phyloP scores from a whole-genome alignment of 2,329 filamentous ascomycete species.

The Xylaria sp. region DNA sequence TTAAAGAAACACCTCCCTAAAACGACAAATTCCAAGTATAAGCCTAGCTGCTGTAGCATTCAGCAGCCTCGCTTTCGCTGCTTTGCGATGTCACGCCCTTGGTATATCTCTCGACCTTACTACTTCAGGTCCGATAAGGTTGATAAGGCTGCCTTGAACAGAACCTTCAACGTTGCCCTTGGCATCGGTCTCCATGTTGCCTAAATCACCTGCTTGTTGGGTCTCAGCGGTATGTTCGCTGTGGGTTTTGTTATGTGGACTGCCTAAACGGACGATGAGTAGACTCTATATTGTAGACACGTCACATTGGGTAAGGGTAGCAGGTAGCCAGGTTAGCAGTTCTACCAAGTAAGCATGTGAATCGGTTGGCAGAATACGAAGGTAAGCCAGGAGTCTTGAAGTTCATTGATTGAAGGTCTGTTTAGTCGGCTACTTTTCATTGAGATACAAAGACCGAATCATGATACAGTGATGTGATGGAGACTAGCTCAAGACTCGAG shows the following conservation, averaged over 20 bases:
- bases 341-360: background rate
- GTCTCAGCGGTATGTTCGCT: slow-evolving; percentile 83
- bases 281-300: too few species aligned
- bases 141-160: slow-evolving; percentile 82
- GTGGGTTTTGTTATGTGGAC: slow-evolving; percentile 92
- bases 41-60: background rate
- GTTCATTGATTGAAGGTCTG: background rate
- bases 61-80: background rate
- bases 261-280: slow-evolving; percentile 70
- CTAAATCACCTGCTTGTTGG: slow-evolving; percentile 96
- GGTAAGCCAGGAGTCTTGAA: background rate
- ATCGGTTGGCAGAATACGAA: too few species aligned
- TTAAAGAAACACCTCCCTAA: background rate
- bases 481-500: background rate
- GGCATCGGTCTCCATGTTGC: slow-evolving; percentile 95
- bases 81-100: background rate
- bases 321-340: background rate
- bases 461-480: background rate
- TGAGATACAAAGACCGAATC: too few species aligned
- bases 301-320: background rate
- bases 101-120: too few species aligned
- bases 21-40: background rate
- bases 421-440: background rate
- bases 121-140: slow-evolving; percentile 94
- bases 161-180: slow-evolving; percentile 90